Conservation (phyloP, 331 rosid genomes). For the Dryas integrifolia region DNA sequence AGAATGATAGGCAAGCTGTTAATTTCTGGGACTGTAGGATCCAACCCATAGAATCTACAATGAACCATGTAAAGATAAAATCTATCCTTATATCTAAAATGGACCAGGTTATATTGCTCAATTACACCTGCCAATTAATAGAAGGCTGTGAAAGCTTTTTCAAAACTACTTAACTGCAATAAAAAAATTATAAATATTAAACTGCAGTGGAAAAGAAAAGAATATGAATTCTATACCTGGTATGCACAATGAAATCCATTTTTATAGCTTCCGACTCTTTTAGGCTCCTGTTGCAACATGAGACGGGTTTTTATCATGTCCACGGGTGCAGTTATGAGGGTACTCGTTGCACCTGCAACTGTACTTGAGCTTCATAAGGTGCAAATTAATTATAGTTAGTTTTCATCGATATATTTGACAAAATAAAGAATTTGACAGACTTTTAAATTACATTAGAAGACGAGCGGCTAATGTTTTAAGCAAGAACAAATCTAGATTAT, state of each 20-base stretch:
- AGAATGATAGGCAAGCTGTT: not conserved
- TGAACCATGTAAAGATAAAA: not conserved
- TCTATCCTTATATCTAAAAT: not conserved
- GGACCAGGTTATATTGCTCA: not conserved
- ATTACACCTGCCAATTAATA: too few relatives aligned
- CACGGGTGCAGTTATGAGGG: slow-evolving; percentile 77
- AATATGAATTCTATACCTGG: slow-evolving; percentile 44
- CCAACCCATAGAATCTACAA: not conserved
- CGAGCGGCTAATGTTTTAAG: not conserved
- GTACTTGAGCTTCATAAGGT: slow-evolving; percentile 67
- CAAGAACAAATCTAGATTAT: not conserved
- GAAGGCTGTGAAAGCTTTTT: not conserved
- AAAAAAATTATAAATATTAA: not conserved
- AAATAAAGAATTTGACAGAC: not conserved
- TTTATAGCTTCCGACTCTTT: slow-evolving; percentile 48
- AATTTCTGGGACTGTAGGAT: not conserved
- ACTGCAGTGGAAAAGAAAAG: not conserved
- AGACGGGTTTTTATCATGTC: slow-evolving; percentile 97
- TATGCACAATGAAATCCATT: slow-evolving; percentile 84
- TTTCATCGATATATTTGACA: not conserved
- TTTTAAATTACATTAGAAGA: not conserved
- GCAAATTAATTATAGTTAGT: slow-evolving; percentile 26
- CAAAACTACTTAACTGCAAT: not conserved
- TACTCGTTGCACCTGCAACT: slow-evolving; percentile 68
- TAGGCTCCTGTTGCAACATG: slow-evolving; percentile 81